Percentiles rank a stretch among this genome's conserved stretches.
Conservation (phyloP, 192 early-diverging fungal genomes). For the Coemansia sp. region DNA sequence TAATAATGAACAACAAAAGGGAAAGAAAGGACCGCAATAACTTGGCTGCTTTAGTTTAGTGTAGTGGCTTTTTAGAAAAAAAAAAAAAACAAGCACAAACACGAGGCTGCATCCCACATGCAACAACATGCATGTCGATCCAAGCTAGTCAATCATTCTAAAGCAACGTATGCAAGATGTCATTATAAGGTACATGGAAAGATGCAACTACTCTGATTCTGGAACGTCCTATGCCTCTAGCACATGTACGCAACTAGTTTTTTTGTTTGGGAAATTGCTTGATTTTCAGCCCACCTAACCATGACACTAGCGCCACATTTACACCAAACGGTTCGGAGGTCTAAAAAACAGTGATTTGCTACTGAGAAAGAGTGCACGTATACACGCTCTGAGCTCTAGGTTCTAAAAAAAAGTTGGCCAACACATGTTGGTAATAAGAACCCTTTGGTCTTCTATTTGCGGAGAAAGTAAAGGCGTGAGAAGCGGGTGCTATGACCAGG, state of each 20-base stretch:
- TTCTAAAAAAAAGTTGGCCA: too few species aligned
- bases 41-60: background rate
- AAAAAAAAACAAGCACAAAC: background rate
- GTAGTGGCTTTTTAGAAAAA: constrained; percentile 1
- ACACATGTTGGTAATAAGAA: too few species aligned
- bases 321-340: background rate
- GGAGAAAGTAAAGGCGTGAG: background rate
- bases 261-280: background rate
- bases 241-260: background rate
- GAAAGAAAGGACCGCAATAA: background rate
- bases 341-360: too few species aligned
- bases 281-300: background rate
- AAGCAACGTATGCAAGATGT: background rate
- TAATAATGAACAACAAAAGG: background rate
- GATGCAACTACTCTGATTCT: constrained; percentile 1
- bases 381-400: too few species aligned
- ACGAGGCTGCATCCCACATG: background rate
- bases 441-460: background rate
- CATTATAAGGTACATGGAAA: background rate
- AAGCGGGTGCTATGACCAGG: background rate
- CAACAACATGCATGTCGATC: background rate
- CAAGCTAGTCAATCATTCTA: background rate
- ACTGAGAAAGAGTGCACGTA: too few species aligned
- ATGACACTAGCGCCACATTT: background rate
- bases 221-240: background rate